Evolutionary conservation across 2,329 filamentous ascomycete species (phyloP).

Genomic region (Talaromyces sp.): DNA sequence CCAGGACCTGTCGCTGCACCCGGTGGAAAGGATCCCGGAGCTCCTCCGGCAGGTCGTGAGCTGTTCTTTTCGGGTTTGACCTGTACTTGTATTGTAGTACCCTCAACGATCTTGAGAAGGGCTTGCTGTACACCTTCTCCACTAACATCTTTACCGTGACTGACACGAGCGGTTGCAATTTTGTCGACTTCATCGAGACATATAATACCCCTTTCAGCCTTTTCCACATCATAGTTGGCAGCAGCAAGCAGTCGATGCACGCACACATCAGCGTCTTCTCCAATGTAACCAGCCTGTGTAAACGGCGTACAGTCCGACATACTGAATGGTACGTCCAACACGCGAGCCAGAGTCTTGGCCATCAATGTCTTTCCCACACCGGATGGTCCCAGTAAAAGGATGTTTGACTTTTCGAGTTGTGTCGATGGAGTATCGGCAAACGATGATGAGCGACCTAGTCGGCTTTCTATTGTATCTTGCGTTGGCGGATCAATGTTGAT

Average conservation of each 20-base stretch:
- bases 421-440: slow-evolving; percentile 55
- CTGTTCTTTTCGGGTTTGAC: slow-evolving; percentile 59
- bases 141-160: slow-evolving; percentile 86
- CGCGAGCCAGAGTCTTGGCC: slow-evolving; percentile 77
- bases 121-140: slow-evolving; percentile 97
- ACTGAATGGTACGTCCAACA: slow-evolving; percentile 90
- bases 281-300: slow-evolving; percentile 95
- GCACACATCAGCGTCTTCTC: slow-evolving; percentile 94
- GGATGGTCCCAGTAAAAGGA: slow-evolving; percentile 83
- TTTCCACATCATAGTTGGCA: slow-evolving; percentile 78
- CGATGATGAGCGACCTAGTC: slow-evolving; percentile 30
- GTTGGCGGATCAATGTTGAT: slow-evolving; percentile 33
- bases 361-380: slow-evolving; percentile 97
- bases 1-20: slow-evolving; percentile 7
- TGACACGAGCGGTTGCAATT: slow-evolving; percentile 80
- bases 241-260: slow-evolving; percentile 86
- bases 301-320: slow-evolving; percentile 96
- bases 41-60: slow-evolving; percentile 33
- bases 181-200: slow-evolving; percentile 98
- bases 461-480: slow-evolving; percentile 21
- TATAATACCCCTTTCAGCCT: slow-evolving; percentile 86
- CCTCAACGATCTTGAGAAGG: slow-evolving; percentile 90
- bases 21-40: slow-evolving; percentile 19
- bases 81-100: slow-evolving; percentile 86
- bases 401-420: slow-evolving; percentile 91